Percentiles rank a stretch among this genome's conserved stretches.
Conservation (phyloP, 2,329 filamentous ascomycete genomes). For the Phaeophleospora eucalypticola region DNA sequence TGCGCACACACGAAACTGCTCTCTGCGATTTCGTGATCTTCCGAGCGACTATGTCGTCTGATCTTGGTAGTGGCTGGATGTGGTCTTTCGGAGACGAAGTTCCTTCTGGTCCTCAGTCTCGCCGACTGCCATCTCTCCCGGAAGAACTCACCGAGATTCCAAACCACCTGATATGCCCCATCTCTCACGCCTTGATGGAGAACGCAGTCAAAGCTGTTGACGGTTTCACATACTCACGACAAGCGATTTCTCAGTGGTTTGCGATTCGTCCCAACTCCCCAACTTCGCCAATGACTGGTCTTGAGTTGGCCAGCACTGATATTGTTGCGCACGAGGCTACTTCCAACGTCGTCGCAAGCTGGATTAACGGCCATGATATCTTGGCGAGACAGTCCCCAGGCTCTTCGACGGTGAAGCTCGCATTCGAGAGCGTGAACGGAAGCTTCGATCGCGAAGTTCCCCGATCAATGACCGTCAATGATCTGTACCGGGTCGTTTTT, state of each 20-base stretch:
- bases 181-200: constrained; percentile 32
- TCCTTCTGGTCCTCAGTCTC: constrained; percentile 11
- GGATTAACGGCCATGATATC: constrained; percentile 20
- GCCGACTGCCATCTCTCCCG: constrained; percentile 15
- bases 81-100: constrained; percentile 28
- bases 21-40: constrained; percentile 28
- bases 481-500: constrained; percentile 29
- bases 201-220: constrained; percentile 35
- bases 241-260: constrained; percentile 36
- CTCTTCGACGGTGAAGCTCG: constrained; percentile 7
- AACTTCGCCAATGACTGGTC: constrained; percentile 32
- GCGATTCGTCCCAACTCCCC: constrained; percentile 20
- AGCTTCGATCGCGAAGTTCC: constrained; percentile 12
- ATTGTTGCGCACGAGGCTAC: constrained; percentile 22
- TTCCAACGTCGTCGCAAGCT: constrained; percentile 23
- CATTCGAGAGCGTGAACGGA: constrained; percentile 17
- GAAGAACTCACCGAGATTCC: constrained; percentile 20
- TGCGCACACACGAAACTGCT: constrained; percentile 22
- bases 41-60: constrained; percentile 17
- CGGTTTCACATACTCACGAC: constrained; percentile 33
- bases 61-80: constrained; percentile 17
- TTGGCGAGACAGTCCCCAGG: neutral
- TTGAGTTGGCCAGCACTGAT: constrained; percentile 21
- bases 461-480: constrained; percentile 8
- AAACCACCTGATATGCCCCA: constrained; percentile 30